Base-by-base conservation (phyloP, 257 asterid species). In the Solanum okadae region DNA sequence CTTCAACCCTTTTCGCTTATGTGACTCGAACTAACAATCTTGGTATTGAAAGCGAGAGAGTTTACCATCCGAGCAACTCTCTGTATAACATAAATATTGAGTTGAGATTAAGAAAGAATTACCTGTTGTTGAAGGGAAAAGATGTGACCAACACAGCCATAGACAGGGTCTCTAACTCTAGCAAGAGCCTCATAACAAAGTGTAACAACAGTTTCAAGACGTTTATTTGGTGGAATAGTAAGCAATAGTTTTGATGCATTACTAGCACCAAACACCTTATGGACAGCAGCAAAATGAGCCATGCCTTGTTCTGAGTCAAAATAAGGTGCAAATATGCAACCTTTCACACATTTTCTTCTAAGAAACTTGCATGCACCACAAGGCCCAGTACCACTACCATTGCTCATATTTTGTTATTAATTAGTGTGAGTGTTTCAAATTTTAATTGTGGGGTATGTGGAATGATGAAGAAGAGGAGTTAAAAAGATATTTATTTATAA, bases 281-380 rank as follows among this genome's bases (percentile, higher is more conserved):
- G 94, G 6, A 92, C 93, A 3, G 92, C 93, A 7, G 92, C 94
- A 84, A 92, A 92, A 78, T 90, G 91, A 34, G 90, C 59, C 13
- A 91, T 85, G 23, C 94, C 93, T 46, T 81, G 86, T 35, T 92
- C 91, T 9, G 90, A 86, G 79, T 88, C 92, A 49, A 92, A 90
- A 59, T 90, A 92, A 5, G 94, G 93, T 65, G 94, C 94, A 77
- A 92, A 92, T 10, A 92, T 68, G 88, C 94, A 92, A 2, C 91
- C 94, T 23, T 14, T 89, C 1, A 88, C 44, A 75, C 94, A 92
- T 29, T 92, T 92, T 33, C 94, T 85, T 73, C 94, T 89, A 1
- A 92, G 91, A 49, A 88, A 92, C 89, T 89, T 90, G 91, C 94
- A 92, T 22, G 94, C 94, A 22, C 93, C 93, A 86, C 94, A 92